phyloP scores from a whole-genome alignment of 306 rosid species.

The Luffa aegyptiaca region DNA sequence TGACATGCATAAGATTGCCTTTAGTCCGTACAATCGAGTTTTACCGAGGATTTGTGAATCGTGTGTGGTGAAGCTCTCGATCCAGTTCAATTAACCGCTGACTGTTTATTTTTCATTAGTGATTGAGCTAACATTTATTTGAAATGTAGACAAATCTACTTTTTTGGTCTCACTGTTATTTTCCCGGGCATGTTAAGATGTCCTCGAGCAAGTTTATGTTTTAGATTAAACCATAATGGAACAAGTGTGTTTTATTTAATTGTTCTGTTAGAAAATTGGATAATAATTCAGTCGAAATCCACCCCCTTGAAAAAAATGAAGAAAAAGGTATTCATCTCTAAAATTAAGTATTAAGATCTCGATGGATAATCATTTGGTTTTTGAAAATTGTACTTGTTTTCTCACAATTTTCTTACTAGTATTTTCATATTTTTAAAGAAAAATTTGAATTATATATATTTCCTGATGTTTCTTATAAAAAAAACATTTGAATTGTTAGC shows the following conservation, averaged over 20 bases:
- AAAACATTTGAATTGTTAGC: too few relatives aligned
- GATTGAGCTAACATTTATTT: not conserved
- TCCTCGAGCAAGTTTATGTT: not conserved
- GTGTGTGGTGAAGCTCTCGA: not conserved
- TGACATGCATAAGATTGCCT: not conserved
- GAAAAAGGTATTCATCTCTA: not conserved
- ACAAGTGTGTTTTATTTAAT: not conserved
- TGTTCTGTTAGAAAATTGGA: not conserved
- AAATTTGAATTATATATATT: too few relatives aligned
- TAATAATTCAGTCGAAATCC: not conserved
- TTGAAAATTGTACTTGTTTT: too few relatives aligned
- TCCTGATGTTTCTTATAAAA: too few relatives aligned
- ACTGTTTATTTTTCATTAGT: not conserved
- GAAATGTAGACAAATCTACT: not conserved
- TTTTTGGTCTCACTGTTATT: not conserved
- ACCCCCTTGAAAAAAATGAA: not conserved
- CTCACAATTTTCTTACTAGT: too few relatives aligned
- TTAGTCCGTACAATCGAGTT: not conserved
- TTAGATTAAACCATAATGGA: not conserved
- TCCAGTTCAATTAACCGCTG: not conserved
- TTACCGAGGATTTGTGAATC: not conserved
- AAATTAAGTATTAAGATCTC: not conserved
- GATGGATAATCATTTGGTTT: too few relatives aligned
- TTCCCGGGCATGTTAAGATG: not conserved
- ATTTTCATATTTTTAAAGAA: too few relatives aligned